A percentile compares a stretch with the other conserved stretches of the same genome.
phyloP scores from a whole-genome alignment of 306 rosid genomes.

The Quercus aquifolioides region DNA sequence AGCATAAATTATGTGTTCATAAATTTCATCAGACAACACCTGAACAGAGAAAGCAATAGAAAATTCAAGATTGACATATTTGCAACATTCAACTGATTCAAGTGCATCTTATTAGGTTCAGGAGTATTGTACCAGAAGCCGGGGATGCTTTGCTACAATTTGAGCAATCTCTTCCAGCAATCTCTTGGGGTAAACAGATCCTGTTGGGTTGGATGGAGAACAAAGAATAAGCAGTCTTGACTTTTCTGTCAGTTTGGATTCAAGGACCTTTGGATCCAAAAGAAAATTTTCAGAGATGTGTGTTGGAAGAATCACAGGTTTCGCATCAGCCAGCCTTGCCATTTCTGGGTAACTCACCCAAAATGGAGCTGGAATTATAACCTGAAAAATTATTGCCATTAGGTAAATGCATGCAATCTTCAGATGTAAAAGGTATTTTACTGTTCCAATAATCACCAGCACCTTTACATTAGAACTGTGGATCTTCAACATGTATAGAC shows the following conservation, averaged over 20 bases:
- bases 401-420: slow-evolving; percentile 1
- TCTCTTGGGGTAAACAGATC: slow-evolving; percentile 87
- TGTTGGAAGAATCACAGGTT: slow-evolving; percentile 84
- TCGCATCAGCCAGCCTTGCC: slow-evolving; percentile 93
- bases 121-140: slow-evolving; percentile 77
- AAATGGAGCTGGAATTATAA: slow-evolving; percentile 93
- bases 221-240: slow-evolving; percentile 86
- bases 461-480: not conserved
- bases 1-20: slow-evolving; percentile 91
- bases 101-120: slow-evolving; percentile 2
- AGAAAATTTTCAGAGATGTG: slow-evolving; percentile 65
- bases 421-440: not conserved
- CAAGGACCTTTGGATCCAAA: slow-evolving; percentile 73
- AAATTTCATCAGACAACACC: slow-evolving; percentile 91
- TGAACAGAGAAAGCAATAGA: slow-evolving; percentile 27
- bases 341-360: slow-evolving; percentile 99
- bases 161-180: slow-evolving; percentile 81
- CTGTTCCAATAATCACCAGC: not conserved
- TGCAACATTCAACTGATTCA: slow-evolving; percentile 4
- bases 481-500: not conserved
- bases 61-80: slow-evolving; percentile 14
- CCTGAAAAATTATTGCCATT: slow-evolving; percentile 44
- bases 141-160: slow-evolving; percentile 86
- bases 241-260: slow-evolving; percentile 67
- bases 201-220: slow-evolving; percentile 97